phyloP scores from a whole-genome alignment of 2,329 filamentous ascomycete genomes.

The Aaosphaeria pasadenensis region DNA sequence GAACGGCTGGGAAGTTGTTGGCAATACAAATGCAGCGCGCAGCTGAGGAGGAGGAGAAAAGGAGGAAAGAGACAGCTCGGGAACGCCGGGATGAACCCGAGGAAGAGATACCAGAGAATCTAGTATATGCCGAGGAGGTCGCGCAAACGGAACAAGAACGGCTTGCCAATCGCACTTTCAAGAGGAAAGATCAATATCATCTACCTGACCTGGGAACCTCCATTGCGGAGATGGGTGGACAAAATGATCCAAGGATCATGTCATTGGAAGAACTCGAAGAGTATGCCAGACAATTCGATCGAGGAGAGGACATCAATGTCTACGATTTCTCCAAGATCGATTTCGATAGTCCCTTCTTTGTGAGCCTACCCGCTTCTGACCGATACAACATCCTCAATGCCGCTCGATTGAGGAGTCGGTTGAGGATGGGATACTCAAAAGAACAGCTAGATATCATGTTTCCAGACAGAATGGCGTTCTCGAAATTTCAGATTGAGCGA shows the following conservation, averaged over 20 bases:
- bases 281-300: slow-evolving; percentile 88
- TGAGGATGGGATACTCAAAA: slow-evolving; percentile 95
- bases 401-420: slow-evolving; percentile 77
- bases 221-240: slow-evolving; percentile 80
- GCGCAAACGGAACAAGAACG: slow-evolving; percentile 77
- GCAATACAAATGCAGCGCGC: slow-evolving; percentile 91
- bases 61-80: slow-evolving; percentile 50
- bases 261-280: slow-evolving; percentile 89
- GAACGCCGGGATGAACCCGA: slow-evolving; percentile 47
- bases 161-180: slow-evolving; percentile 71
- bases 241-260: slow-evolving; percentile 95
- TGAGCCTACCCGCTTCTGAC: slow-evolving; percentile 82
- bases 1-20: slow-evolving; percentile 86
- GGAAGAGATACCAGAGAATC: slow-evolving; percentile 68
- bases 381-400: slow-evolving; percentile 98
- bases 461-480: slow-evolving; percentile 95
- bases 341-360: slow-evolving; percentile 93
- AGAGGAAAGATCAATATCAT: slow-evolving; percentile 93
- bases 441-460: slow-evolving; percentile 97
- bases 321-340: slow-evolving; percentile 99
- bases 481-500: slow-evolving; percentile 90
- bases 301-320: slow-evolving; percentile 78
- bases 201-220: slow-evolving; percentile 78
- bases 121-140: slow-evolving; percentile 90
- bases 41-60: slow-evolving; percentile 79